phyloP scores from a whole-genome alignment of 1,284 basidiomycete genomes.

The Ustilago trichophora region DNA sequence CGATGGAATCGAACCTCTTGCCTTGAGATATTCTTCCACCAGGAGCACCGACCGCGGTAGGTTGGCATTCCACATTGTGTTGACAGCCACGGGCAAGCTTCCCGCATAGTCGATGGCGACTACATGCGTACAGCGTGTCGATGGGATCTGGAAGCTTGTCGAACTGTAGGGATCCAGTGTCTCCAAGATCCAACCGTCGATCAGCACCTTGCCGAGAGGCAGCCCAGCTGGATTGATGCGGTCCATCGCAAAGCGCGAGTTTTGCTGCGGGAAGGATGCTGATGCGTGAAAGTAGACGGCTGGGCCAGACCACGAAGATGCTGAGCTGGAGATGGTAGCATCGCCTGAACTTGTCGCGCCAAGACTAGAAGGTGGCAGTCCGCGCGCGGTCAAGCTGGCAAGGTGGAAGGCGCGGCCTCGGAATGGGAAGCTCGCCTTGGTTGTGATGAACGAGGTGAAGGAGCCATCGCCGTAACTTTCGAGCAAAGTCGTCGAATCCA shows the following conservation, averaged over 20 bases:
- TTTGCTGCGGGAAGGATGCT: slow-evolving; percentile 73
- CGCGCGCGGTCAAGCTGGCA: slow-evolving; percentile 76
- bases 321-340: slow-evolving; percentile 53
- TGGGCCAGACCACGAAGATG: slow-evolving; percentile 68
- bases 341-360: slow-evolving; percentile 25
- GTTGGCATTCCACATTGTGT: slow-evolving; percentile 82
- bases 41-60: slow-evolving; percentile 61
- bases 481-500: slow-evolving; percentile 76
- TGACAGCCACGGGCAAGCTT: slow-evolving; percentile 84
- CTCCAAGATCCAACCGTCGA: slow-evolving; percentile 97
- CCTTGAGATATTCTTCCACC: slow-evolving; percentile 65
- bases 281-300: slow-evolving; percentile 67
- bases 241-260: slow-evolving; percentile 76
- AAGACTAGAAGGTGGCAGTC: slow-evolving; percentile 26
- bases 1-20: slow-evolving; percentile 59
- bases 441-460: slow-evolving; percentile 68
- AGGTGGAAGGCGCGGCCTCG: slow-evolving; percentile 86
- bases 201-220: slow-evolving; percentile 81
- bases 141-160: slow-evolving; percentile 93
- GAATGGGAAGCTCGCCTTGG: slow-evolving; percentile 86
- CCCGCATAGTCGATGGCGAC: slow-evolving; percentile 89
- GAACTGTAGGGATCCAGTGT: slow-evolving; percentile 95
- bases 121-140: slow-evolving; percentile 86
- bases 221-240: slow-evolving; percentile 78
- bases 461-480: slow-evolving; percentile 84